Evolutionary conservation across 805 yeast genomes (phyloP).

Genomic region (Candida palmyrensis): DNA sequence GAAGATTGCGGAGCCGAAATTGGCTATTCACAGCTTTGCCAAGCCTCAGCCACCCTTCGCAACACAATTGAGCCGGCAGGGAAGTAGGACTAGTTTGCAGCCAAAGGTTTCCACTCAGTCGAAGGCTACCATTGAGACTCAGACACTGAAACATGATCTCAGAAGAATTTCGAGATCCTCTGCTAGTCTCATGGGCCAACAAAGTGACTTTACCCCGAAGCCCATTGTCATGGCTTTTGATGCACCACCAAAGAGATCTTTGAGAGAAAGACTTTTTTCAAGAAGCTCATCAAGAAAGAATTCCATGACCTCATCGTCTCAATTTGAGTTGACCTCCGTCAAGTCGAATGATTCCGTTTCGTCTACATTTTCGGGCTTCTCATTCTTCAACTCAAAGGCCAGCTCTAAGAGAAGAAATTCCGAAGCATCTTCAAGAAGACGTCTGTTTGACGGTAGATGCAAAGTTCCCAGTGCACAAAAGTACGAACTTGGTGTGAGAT

Average conservation of each 20-base stretch:
- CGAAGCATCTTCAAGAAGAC: constrained; percentile 2
- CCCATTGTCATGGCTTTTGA: constrained; percentile 3
- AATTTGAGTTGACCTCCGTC: constrained; percentile 14
- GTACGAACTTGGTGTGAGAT: constrained; percentile 3
- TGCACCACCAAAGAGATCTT: constrained; percentile 8
- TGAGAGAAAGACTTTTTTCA: constrained; percentile 11
- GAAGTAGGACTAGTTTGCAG: constrained; percentile 5
- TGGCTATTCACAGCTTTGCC: not conserved
- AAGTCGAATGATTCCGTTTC: constrained; percentile 10
- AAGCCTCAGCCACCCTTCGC: not conserved
- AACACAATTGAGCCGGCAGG: not conserved
- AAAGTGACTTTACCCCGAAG: too few relatives aligned
- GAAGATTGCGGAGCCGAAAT: not conserved
- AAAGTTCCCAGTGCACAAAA: constrained; percentile 1
- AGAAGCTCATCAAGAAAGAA: constrained; percentile 4
- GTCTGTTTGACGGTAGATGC: constrained; percentile 2
- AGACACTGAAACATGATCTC: too few relatives aligned
- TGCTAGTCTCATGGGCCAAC: too few relatives aligned
- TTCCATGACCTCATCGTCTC: constrained; percentile 1
- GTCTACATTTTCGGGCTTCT: constrained; percentile 19
- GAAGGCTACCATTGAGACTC: too few relatives aligned
- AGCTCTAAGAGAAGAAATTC: constrained; percentile 3
- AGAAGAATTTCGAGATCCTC: too few relatives aligned
- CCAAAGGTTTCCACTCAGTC: not conserved
- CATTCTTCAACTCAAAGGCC: constrained; percentile 13